Base-by-base conservation (phyloP, 2,329 filamentous ascomycete species). In the Hymenoscyphus albidus region DNA sequence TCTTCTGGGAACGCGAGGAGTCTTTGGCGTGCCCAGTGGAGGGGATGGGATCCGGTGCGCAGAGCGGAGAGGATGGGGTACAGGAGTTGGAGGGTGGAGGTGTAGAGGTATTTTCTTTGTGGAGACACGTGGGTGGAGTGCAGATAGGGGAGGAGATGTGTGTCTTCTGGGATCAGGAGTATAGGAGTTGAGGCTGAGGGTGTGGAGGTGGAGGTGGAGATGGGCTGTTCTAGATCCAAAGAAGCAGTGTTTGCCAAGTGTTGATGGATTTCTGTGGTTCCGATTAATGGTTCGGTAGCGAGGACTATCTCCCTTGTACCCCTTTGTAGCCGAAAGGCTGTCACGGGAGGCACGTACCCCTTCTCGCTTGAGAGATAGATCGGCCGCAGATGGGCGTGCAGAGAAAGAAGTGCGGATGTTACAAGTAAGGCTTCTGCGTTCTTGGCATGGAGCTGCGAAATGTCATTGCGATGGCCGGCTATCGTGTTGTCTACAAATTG, bases 401-500 rank as follows among this genome's bases (percentile, higher is more conserved):
- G 1, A 10, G 22, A 51, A 14, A 62, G 16, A 59, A 42, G 18
- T 32, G 18, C 13, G 54, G 65, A 59, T 58, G 62, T 16, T 42
- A 38, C 16, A 58, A 63, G 22, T 22, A 55, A 16, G 42, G 57
- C 27, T 65, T 61, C 59, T 54, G 59, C 59, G 3, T 61, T 61
- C 18, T 42, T 32, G 16, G 13, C 9, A 35, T 54, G 35, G 6
- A 61, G 31, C 12, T 61, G 27, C 2, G 44, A 54, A 9, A 61
- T 48, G 16, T 61, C 22, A 10, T 54, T 18, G 1, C 59, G 59
- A 22, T 61, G 59, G 3, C 27, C 14, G 1, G 40, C 27, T 10
- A 54, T n/a, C 14, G 40, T 61, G n/a, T 32, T 59, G 31, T 63
- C 58, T 27, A 65, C 61, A n/a, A 63, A 65, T 38, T 65, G 65